Evolutionary conservation across 2,329 filamentous ascomycete genomes (phyloP).

Genomic region (Akanthomyces muscarius): DNA sequence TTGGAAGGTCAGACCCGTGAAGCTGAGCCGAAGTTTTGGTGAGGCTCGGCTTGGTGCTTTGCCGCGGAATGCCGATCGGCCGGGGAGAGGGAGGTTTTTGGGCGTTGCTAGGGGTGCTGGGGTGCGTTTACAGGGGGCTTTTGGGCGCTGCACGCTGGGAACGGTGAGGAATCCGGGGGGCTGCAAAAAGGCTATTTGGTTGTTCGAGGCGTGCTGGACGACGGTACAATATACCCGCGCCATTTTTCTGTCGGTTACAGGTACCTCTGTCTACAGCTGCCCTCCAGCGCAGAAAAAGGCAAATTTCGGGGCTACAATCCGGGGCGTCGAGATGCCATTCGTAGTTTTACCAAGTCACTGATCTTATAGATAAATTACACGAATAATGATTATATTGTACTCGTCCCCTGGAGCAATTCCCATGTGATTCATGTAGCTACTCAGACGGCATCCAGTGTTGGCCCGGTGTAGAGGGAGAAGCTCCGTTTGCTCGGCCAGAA

Average conservation of each 20-base stretch:
- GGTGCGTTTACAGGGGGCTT: background rate
- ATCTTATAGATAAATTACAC: background rate
- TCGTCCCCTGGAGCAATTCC: background rate
- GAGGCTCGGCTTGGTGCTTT: constrained; percentile 16
- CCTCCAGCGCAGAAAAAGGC: background rate
- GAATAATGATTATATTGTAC: background rate
- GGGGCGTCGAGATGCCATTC: background rate
- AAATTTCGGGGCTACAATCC: background rate
- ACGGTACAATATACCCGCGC: constrained; percentile 2
- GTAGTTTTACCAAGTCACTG: background rate
- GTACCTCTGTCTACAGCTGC: background rate
- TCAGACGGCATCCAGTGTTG: constrained; percentile 4
- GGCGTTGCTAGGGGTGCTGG: background rate
- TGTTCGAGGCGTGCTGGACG: background rate
- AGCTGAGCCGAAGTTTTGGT: constrained; percentile 15
- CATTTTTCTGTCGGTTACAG: constrained; percentile 2
- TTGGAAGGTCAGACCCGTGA: background rate
- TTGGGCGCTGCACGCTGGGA: background rate
- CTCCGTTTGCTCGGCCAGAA: constrained; percentile 1
- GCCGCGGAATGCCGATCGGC: constrained; percentile 16
- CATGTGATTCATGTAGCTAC: background rate
- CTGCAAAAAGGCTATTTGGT: constrained; percentile 10
- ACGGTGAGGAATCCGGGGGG: background rate
- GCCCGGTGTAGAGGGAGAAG: background rate
- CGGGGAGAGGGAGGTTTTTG: background rate